These are phyloP conservation scores for Metarhizium humberi DNA, from an alignment of 2,329 filamentous ascomycete species.

Conservation along the genomic window DNA sequence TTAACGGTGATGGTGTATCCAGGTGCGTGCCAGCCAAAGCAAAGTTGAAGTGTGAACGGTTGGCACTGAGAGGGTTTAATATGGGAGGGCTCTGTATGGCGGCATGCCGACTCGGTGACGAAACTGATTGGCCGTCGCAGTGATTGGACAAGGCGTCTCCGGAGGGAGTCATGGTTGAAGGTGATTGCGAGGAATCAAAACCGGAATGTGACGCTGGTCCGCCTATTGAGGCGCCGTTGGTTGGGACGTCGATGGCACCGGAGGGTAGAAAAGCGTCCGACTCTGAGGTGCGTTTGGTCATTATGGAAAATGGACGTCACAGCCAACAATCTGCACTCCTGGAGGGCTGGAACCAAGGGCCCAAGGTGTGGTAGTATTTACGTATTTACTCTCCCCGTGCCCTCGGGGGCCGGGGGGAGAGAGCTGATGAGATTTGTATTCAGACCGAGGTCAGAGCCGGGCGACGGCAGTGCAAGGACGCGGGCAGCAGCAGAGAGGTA, in stretches of 20 bases:
- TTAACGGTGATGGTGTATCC: neutral
- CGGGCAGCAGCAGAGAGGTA: neutral
- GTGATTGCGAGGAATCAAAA: constrained; percentile 1
- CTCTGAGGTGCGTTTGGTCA: constrained; percentile 32
- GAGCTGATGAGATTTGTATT: neutral
- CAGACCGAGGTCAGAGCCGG: neutral
- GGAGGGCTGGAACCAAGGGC: neutral
- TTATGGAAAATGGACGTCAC: constrained; percentile 9
- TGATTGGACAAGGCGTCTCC: neutral
- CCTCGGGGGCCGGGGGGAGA: neutral
- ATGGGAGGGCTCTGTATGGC: neutral
- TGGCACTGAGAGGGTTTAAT: neutral
- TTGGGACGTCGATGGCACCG: constrained; percentile 21
- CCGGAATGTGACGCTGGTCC: constrained; percentile 3
- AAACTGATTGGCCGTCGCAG: neutral
- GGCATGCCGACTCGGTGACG: neutral
- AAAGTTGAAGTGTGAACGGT: neutral
- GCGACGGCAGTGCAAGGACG: neutral
- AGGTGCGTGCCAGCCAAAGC: neutral
- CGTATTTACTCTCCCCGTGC: constrained; percentile 1
- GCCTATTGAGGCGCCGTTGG: constrained; percentile 13
- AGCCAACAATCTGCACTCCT: neutral
- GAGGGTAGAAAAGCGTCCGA: constrained; percentile 34
- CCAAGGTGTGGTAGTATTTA: too few species aligned
- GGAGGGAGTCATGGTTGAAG: neutral